Evolutionary conservation across 768 basidiomycete genomes (phyloP).

Genomic region (Hericium alpestre): DNA sequence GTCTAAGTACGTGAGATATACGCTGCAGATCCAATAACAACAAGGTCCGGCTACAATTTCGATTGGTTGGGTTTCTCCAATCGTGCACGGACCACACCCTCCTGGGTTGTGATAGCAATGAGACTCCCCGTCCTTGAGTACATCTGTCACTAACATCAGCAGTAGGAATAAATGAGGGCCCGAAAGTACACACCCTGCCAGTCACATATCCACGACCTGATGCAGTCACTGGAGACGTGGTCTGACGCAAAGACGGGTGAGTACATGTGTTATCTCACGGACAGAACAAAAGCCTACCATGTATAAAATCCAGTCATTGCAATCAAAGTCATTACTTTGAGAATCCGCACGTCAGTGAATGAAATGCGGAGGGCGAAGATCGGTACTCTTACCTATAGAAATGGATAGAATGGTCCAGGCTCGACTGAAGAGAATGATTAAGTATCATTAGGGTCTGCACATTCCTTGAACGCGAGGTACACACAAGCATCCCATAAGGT

Average conservation of each 20-base stretch:
- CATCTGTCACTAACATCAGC: conserved; percentile 3
- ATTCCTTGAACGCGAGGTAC: conserved; percentile 16
- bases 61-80: background rate
- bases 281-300: conserved; percentile 35
- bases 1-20: no score
- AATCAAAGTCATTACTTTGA: conserved; percentile 59
- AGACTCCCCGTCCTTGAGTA: conserved; percentile 8
- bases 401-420: conserved; percentile 70
- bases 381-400: conserved; percentile 55
- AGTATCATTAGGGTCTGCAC: background rate
- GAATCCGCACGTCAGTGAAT: background rate
- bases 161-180: background rate
- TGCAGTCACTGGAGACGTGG: conserved; percentile 2
- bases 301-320: conserved; percentile 73
- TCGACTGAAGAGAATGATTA: conserved; percentile 34
- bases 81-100: conserved; percentile 9
- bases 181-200: conserved; percentile 4
- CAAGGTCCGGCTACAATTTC: conserved; percentile 3
- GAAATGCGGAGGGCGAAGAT: background rate
- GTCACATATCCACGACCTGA: conserved; percentile 3
- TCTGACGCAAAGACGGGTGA: background rate
- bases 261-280: no score
- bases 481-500: conserved; percentile 55
- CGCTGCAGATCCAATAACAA: no score
- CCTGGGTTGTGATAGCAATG: conserved; percentile 9